Conservation (phyloP, 2,329 filamentous ascomycete genomes). For the Fusarium goolgardi region DNA sequence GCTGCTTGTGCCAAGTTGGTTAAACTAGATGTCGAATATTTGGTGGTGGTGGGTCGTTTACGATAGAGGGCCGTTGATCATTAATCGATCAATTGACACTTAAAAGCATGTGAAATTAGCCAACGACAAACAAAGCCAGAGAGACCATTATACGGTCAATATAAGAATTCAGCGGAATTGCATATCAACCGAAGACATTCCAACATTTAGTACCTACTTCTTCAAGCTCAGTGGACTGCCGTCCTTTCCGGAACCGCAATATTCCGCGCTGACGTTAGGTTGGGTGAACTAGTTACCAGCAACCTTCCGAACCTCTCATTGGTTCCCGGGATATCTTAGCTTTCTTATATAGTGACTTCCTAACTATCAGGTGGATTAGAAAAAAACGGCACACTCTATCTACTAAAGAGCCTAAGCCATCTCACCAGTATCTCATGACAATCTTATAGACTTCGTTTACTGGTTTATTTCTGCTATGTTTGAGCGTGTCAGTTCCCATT, state of each 20-base stretch:
- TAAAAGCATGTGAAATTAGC: not conserved
- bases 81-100: constrained; percentile 20
- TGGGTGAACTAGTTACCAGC: not conserved
- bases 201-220: not conserved
- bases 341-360: not conserved
- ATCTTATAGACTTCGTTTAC: not conserved
- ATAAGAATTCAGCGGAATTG: not conserved
- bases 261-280: constrained; percentile 36
- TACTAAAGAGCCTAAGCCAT: not conserved
- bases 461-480: not conserved
- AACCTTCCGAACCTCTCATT: constrained; percentile 19
- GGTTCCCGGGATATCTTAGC: not conserved
- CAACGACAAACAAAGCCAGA: not conserved
- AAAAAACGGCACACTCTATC: not conserved
- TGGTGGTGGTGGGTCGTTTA: constrained; percentile 32
- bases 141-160: not conserved
- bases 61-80: not conserved
- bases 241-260: constrained; percentile 39
- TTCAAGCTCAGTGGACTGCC: constrained; percentile 16
- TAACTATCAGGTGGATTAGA: not conserved
- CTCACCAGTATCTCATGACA: not conserved
- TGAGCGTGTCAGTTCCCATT: not conserved
- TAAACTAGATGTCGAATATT: constrained; percentile 14
- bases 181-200: not conserved
- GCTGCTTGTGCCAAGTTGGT: constrained; percentile 21